These are phyloP conservation scores for Acidomyces sp. DNA, from an alignment of 495 filamentous ascomycete genomes.

Conservation along the genomic window DNA sequence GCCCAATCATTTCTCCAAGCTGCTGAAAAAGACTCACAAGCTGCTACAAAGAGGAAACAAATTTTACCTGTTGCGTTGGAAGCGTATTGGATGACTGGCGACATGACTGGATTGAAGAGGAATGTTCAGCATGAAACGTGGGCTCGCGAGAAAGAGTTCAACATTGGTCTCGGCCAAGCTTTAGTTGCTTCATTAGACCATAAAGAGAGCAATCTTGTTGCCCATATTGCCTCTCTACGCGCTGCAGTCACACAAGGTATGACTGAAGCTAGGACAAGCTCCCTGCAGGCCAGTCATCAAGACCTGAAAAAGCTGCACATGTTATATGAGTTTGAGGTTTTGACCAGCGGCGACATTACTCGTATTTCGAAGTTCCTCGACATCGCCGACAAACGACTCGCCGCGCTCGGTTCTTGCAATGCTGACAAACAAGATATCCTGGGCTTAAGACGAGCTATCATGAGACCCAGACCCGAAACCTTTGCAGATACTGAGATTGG, in stretches of 20 bases:
- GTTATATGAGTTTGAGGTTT: slow-evolving; percentile 72
- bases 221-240: slow-evolving; percentile 49
- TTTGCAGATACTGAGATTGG: slow-evolving; percentile 4
- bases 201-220: slow-evolving; percentile 40
- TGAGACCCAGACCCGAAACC: slow-evolving; percentile 42
- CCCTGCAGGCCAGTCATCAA: slow-evolving; percentile 69
- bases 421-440: slow-evolving; percentile 89
- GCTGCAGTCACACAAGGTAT: slow-evolving; percentile 59
- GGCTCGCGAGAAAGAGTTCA: slow-evolving; percentile 54
- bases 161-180: slow-evolving; percentile 62
- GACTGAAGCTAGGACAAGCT: slow-evolving; percentile 58
- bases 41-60: not conserved
- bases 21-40: slow-evolving; percentile 28
- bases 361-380: slow-evolving; percentile 31
- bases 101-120: slow-evolving; percentile 50
- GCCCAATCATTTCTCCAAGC: slow-evolving; percentile 59
- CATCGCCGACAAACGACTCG: slow-evolving; percentile 56
- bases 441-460: slow-evolving; percentile 71
- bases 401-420: slow-evolving; percentile 72
- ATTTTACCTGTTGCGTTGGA: slow-evolving; percentile 32
- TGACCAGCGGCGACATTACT: slow-evolving; percentile 41
- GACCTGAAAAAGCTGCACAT: slow-evolving; percentile 72
- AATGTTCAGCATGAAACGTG: no score
- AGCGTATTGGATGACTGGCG: slow-evolving; percentile 73
- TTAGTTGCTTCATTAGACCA: slow-evolving; percentile 50